Evolutionary conservation across 2,329 filamentous ascomycete genomes (phyloP).

Genomic region (Fusarium sp.): DNA sequence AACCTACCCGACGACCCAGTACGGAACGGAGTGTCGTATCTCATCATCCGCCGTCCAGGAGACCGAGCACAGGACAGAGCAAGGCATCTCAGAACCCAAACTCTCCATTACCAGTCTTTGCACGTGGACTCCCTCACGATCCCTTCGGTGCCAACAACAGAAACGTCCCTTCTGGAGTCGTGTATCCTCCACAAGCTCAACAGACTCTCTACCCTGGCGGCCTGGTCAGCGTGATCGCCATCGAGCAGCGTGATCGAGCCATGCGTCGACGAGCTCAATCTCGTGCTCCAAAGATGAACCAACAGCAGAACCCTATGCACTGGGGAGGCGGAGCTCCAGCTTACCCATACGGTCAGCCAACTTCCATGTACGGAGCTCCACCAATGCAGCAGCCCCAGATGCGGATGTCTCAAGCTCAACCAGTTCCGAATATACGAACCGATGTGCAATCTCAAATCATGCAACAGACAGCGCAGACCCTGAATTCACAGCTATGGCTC

Average conservation of each 20-base stretch:
- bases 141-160: slow-evolving; percentile 20
- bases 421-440: neutral
- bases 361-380: slow-evolving; percentile 13
- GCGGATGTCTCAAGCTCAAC: neutral
- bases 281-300: neutral
- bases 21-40: slow-evolving; percentile 17
- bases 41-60: neutral
- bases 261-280: slow-evolving; percentile 25
- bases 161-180: neutral
- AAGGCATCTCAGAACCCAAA: slow-evolving; percentile 1
- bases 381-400: neutral
- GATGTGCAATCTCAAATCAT: neutral
- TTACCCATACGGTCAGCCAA: slow-evolving; percentile 1
- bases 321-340: neutral
- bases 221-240: slow-evolving; percentile 28
- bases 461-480: neutral
- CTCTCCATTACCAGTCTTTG: slow-evolving; percentile 28
- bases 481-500: slow-evolving; percentile 27
- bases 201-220: slow-evolving; percentile 28
- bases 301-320: neutral
- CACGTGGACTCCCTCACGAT: slow-evolving; percentile 30
- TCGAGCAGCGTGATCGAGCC: slow-evolving; percentile 31
- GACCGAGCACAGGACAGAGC: neutral
- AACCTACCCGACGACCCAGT: slow-evolving; percentile 30
- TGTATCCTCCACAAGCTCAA: neutral